Base-by-base conservation (phyloP, 805 yeast genomes). In the Pichia nakasei region DNA sequence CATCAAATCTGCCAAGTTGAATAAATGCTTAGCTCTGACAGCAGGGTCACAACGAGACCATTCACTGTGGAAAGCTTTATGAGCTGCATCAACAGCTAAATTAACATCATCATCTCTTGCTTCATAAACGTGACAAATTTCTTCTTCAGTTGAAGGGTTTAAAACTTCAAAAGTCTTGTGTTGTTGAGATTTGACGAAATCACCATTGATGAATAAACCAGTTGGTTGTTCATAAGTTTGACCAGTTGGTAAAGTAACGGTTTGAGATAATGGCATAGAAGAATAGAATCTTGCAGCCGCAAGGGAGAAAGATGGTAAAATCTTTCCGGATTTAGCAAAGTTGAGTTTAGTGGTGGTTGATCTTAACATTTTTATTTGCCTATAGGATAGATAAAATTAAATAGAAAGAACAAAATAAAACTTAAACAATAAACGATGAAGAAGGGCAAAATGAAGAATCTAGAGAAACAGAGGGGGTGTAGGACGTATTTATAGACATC, bases 21-120 rank as follows among this genome's bases (percentile, higher is more conserved):
- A 61, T 51, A 89, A 68, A 36, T 75, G 75, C 45, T 61, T 67
- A 40, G 81, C 81, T 59, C 96, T 78, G 44, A 68, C 74, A 22
- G 71, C 55, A n/a, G 94, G 93, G 49, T 84, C 82, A 33, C 69
- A 68, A 37, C 66, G 67, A 42, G 86, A 75, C 94, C 96, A 87
- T 40, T 67, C 69, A 38, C 45, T 37, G 24, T 80, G 69, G 70
- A 82, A 86, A 11, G 96, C 96, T 35, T 68, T 69, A 50, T 75
- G 69, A 38, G 97, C 97, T 32, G 95, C 94, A 22, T 77, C 75
- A 29, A 91, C 95, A 17, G 97, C 97, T 47, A 65, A 53, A 52
- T 88, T 89, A 33, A 88, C 82, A 62, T 88, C 96, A 42, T 75
- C 91, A 42, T 68, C 81, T 46, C 75, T 70, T 38, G 89, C 95